These are phyloP conservation scores for Xerocomellus chrysenteron DNA, from an alignment of 768 basidiomycete species.

Conservation along the genomic window DNA sequence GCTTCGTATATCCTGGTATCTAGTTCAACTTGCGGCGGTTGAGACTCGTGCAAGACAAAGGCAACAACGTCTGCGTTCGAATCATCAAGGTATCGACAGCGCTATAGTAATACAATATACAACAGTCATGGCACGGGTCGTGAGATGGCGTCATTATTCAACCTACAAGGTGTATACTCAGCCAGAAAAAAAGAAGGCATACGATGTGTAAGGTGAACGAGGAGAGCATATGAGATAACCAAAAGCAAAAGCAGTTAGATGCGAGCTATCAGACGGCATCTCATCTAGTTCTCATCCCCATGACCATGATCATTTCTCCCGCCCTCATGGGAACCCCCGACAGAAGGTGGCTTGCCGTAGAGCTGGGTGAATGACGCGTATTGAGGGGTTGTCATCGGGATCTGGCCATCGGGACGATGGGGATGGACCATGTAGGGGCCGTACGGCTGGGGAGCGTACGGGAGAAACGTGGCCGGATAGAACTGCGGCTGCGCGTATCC, in stretches of 20 bases:
- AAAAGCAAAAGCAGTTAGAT: conserved; percentile 18
- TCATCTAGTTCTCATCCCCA: conserved; percentile 34
- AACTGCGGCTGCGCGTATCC: conserved; percentile 43
- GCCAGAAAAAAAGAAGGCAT: conserved; percentile 14
- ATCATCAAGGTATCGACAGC: conserved; percentile 15
- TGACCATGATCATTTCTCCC: conserved; percentile 30
- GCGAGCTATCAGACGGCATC: conserved; percentile 10
- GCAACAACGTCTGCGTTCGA: conserved; percentile 21
- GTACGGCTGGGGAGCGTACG: conserved; percentile 48
- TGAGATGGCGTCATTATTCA: conserved; percentile 20
- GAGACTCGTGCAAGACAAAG: conserved; percentile 4
- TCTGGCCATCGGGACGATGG: conserved; percentile 41
- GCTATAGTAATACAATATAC: conserved; percentile 31
- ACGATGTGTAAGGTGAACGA: conserved; percentile 8
- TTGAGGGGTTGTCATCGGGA: conserved; percentile 33
- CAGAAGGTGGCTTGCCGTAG: conserved; percentile 41
- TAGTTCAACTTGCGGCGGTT: not conserved
- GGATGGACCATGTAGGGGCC: conserved; percentile 48
- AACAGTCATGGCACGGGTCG: conserved; percentile 21
- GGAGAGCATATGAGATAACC: conserved; percentile 16
- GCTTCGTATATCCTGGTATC: conserved; percentile 1
- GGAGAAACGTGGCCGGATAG: conserved; percentile 48
- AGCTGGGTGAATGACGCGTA: conserved; percentile 40
- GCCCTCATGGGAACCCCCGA: conserved; percentile 31
- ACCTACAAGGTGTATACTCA: conserved; percentile 31